These are phyloP conservation scores for Epicoccum sorghinum DNA, from an alignment of 2,329 filamentous ascomycete species.

Conservation along the genomic window DNA sequence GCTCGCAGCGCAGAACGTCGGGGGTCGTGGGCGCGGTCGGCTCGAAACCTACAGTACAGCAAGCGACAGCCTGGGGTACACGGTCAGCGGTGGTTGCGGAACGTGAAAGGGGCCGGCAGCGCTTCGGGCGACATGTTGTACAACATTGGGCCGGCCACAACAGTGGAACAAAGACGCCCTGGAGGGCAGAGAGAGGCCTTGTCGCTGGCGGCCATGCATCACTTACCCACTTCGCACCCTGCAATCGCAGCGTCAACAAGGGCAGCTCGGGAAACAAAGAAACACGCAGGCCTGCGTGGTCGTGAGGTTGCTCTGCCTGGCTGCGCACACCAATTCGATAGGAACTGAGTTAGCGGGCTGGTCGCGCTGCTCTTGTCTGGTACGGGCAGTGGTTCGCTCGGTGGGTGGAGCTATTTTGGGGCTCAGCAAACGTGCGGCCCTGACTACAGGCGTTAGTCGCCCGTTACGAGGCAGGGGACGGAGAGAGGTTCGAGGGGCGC, in stretches of 20 bases:
- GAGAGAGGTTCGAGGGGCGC: slow-evolving; percentile 12
- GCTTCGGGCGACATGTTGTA: slow-evolving; percentile 42
- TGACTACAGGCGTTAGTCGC: slow-evolving; percentile 27
- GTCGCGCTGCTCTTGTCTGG: slow-evolving; percentile 3
- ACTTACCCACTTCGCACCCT: slow-evolving; percentile 34
- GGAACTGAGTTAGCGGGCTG: slow-evolving; percentile 1
- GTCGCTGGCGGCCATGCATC: slow-evolving; percentile 22
- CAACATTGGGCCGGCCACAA: slow-evolving; percentile 41
- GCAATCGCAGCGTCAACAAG: slow-evolving; percentile 15
- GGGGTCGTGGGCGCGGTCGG: slow-evolving; percentile 12
- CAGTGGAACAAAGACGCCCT: slow-evolving; percentile 39
- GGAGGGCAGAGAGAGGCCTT: slow-evolving; percentile 22
- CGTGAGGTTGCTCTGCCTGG: background rate
- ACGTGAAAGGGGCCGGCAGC: slow-evolving; percentile 36
- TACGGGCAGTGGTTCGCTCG: slow-evolving; percentile 15
- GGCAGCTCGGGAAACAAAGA: slow-evolving; percentile 23
- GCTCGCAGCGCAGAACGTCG: slow-evolving; percentile 2
- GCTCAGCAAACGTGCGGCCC: slow-evolving; percentile 28
- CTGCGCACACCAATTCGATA: slow-evolving; percentile 12
- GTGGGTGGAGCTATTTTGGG: slow-evolving; percentile 31
- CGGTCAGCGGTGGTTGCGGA: slow-evolving; percentile 38
- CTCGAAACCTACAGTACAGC: slow-evolving; percentile 17
- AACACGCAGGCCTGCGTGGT: slow-evolving; percentile 14
- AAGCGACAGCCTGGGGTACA: slow-evolving; percentile 32
- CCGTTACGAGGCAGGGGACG: slow-evolving; percentile 23